Evolutionary conservation across 768 basidiomycete species (phyloP).

Genomic region (Leccinum rimulosum): DNA sequence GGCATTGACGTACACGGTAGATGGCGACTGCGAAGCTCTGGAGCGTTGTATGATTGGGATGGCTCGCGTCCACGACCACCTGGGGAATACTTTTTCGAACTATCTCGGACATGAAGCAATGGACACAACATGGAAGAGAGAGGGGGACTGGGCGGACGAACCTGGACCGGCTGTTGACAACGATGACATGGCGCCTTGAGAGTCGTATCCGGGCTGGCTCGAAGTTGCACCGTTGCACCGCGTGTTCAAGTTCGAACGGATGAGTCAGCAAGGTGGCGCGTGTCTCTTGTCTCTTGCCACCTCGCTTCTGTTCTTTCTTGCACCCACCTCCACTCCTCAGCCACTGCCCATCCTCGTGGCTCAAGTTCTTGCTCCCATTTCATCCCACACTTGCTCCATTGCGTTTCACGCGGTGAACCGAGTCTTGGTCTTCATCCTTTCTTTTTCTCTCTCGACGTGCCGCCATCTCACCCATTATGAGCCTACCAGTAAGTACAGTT

Average conservation of each 20-base stretch:
- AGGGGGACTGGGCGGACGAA: conserved; percentile 15
- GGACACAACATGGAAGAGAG: background rate
- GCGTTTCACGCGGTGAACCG: too few relatives aligned
- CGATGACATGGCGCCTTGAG: conserved; percentile 71
- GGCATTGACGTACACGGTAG: conserved; percentile 40
- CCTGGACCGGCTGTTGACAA: conserved; percentile 55
- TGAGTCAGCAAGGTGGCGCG: too few relatives aligned
- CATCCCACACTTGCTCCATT: too few relatives aligned
- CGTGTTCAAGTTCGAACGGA: background rate
- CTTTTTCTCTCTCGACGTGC: too few relatives aligned
- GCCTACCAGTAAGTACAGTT: too few relatives aligned
- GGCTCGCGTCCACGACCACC: conserved; percentile 41
- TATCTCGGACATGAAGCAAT: conserved; percentile 19
- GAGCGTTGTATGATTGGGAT: conserved; percentile 47
- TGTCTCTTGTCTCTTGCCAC: too few relatives aligned
- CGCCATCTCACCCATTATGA: too few relatives aligned
- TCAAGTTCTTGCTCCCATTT: too few relatives aligned
- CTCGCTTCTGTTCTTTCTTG: too few relatives aligned
- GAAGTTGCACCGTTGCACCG: background rate
- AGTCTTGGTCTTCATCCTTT: too few relatives aligned
- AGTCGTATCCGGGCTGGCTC: conserved; percentile 45
- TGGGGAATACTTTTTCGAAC: conserved; percentile 59
- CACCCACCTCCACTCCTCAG: too few relatives aligned
- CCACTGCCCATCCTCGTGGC: too few relatives aligned
- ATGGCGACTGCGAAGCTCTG: conserved; percentile 61